Base-by-base conservation (phyloP, 2,329 filamentous ascomycete species). In the Phyllosticta ampelicida region DNA sequence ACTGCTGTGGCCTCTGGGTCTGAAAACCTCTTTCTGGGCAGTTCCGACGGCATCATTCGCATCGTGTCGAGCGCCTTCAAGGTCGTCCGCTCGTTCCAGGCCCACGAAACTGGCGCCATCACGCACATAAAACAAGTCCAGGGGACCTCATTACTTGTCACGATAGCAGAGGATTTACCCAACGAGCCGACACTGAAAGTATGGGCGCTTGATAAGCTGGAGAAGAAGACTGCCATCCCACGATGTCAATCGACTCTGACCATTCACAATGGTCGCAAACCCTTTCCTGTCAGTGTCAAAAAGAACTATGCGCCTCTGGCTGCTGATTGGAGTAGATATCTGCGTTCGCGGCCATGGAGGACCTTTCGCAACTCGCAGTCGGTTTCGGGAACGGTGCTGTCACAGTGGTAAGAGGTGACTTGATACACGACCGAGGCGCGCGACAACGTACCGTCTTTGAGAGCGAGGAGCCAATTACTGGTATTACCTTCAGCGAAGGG, bases 381-480 rank as follows among this genome's bases (percentile, higher is more conserved):
- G 95, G 94, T 5, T 99, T 99, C 69, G 94, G 87, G 11, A 97
- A 99, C 72, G 94, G 94, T 8, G 85, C 91, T 0, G 92, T 99
- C 11, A 95, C 90, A 0, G 85, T 99, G 26, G 89, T 99, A 59
- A 83, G 94, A 60, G 94, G 95, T 61, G 94, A 99, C 69, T 78
- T 99, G 53, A 89, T 99, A 65, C 90, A 99, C 70, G 94, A 99
- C 70, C 85, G 94, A 59, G 94, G 95, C 20, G 90, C 92, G 10
- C 90, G 90, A 69, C 94, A 99, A 71, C 84, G 94, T 56, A 94
- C 92, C 30, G 89, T 99, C 9, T 94, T 95, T 73, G 94, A 99
- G 69, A 96, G 91, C 0, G 91, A 97, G 66, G 94, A 99, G 70
- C 95, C 94, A 0, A 85, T 99, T 9, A 99, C 94, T 0, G 92